These are phyloP conservation scores for Podaxis sp. DNA, from an alignment of 768 basidiomycete species.

Conservation along the genomic window DNA sequence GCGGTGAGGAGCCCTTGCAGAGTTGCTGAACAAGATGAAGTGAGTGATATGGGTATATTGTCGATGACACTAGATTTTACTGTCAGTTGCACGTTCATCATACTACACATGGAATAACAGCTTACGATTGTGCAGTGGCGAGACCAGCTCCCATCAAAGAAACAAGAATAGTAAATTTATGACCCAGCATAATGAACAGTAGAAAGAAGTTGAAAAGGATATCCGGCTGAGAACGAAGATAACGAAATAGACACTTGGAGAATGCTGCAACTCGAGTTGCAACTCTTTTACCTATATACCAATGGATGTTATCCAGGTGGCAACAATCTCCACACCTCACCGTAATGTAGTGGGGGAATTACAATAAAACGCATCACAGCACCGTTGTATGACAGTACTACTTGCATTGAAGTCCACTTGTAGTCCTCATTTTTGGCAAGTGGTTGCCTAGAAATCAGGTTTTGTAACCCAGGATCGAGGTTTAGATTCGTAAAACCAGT, in stretches of 20 bases:
- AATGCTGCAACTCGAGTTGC: neutral
- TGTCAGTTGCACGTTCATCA: slow-evolving; percentile 6
- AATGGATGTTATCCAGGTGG: neutral
- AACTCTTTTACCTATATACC: neutral
- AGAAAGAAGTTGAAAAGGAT: neutral
- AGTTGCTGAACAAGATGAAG: slow-evolving; percentile 46
- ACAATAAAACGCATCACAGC: neutral
- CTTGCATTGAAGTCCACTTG: neutral
- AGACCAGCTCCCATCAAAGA: slow-evolving; percentile 25
- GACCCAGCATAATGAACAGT: slow-evolving; percentile 12
- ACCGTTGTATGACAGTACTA: neutral
- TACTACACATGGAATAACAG: slow-evolving; percentile 5
- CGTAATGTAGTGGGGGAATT: neutral
- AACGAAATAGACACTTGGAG: neutral
- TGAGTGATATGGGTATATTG: slow-evolving; percentile 33
- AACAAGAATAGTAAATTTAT: slow-evolving; percentile 25
- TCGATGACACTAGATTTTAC: neutral
- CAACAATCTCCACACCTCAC: neutral
- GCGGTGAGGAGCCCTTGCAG: slow-evolving; percentile 41
- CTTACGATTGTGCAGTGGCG: slow-evolving; percentile 44
- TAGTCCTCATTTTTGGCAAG: neutral
- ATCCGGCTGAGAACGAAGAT: too few species aligned
- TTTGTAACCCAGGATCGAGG: too few species aligned
- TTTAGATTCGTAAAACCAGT: too few species aligned
- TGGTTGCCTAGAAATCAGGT: neutral